These are phyloP conservation scores for Ascomycota sp. DNA, from an alignment of 2,329 filamentous ascomycete genomes.

Conservation along the genomic window DNA sequence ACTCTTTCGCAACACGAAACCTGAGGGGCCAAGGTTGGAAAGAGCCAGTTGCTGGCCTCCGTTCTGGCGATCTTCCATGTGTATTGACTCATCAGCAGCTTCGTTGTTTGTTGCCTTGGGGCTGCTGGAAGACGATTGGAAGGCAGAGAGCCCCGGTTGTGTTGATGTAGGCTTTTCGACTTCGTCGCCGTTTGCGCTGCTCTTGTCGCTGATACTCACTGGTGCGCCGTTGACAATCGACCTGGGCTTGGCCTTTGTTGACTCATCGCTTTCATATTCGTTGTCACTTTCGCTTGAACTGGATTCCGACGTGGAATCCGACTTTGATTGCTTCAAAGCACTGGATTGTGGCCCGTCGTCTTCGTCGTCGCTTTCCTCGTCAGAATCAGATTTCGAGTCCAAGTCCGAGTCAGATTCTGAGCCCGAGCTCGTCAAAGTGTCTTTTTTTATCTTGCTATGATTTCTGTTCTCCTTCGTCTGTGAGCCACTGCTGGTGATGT, in stretches of 20 bases:
- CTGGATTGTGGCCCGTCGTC: conserved; percentile 2
- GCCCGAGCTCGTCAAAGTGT: conserved; percentile 2
- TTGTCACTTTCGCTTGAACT: conserved; percentile 8
- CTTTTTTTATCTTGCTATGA: conserved; percentile 1
- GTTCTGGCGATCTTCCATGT: conserved; percentile 12
- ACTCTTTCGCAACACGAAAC: conserved; percentile 30
- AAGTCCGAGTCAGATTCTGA: conserved; percentile 7
- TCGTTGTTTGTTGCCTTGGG: conserved; percentile 10
- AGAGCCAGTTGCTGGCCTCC: conserved; percentile 15
- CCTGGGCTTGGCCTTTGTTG: conserved; percentile 3
- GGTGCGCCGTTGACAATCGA: conserved; percentile 5
- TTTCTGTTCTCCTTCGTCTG: conserved; percentile 6
- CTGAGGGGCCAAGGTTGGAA: conserved; percentile 23
- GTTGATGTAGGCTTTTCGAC: neutral
- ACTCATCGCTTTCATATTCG: conserved; percentile 3
- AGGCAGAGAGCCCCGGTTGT: neutral
- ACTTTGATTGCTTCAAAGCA: conserved; percentile 2
- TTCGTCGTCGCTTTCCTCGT: conserved; percentile 9
- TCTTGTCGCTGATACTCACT: conserved; percentile 6
- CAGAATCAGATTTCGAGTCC: conserved; percentile 7
- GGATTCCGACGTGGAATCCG: conserved; percentile 5
- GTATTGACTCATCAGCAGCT: conserved; percentile 18
- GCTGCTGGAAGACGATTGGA: conserved; percentile 5
- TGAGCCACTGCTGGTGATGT: conserved; percentile 9
- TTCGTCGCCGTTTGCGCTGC: neutral